phyloP scores from a whole-genome alignment of 805 yeast species.

The Candida xyloterini region DNA sequence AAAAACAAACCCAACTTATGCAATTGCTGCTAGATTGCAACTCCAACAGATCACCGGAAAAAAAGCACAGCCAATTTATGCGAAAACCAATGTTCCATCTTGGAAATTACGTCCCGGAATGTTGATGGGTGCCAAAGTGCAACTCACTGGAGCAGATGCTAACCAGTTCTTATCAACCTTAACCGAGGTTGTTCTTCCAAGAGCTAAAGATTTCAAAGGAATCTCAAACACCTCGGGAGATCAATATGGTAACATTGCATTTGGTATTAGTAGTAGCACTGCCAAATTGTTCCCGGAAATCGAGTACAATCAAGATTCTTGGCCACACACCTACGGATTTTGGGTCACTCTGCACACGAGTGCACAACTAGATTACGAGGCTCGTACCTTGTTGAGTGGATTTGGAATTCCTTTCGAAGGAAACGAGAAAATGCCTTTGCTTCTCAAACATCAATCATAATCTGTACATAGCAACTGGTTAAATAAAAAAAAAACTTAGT shows the following conservation, averaged over 20 bases:
- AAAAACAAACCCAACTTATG: conserved; percentile 64
- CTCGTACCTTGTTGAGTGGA: conserved; percentile 78
- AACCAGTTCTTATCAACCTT: conserved; percentile 81
- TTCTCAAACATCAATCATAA: conserved; percentile 20
- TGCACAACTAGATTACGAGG: conserved; percentile 88
- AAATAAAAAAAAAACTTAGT: not conserved
- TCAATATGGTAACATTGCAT: conserved; percentile 76
- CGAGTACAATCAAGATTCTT: conserved; percentile 83
- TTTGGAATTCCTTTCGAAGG: conserved; percentile 77
- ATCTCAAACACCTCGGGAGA: conserved; percentile 78
- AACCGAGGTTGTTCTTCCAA: conserved; percentile 89
- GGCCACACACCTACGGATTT: conserved; percentile 85
- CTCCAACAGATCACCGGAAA: conserved; percentile 93
- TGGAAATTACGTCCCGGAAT: conserved; percentile 88
- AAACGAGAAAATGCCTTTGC: conserved; percentile 40
- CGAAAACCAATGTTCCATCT: conserved; percentile 74
- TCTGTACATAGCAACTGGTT: conserved; percentile 9
- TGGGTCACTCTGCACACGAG: conserved; percentile 81
- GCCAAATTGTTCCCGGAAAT: conserved; percentile 88
- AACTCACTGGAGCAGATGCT: conserved; percentile 75
- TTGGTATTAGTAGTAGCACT: conserved; percentile 78
- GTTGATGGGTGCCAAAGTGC: conserved; percentile 87
- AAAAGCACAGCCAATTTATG: conserved; percentile 69
- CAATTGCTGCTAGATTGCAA: conserved; percentile 73
- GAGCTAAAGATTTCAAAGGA: conserved; percentile 85